Evolutionary conservation across 1,139 yeast species (phyloP), one percentile per base, ranked within the genome.

Genomic region (Pichia sp.): DNA sequence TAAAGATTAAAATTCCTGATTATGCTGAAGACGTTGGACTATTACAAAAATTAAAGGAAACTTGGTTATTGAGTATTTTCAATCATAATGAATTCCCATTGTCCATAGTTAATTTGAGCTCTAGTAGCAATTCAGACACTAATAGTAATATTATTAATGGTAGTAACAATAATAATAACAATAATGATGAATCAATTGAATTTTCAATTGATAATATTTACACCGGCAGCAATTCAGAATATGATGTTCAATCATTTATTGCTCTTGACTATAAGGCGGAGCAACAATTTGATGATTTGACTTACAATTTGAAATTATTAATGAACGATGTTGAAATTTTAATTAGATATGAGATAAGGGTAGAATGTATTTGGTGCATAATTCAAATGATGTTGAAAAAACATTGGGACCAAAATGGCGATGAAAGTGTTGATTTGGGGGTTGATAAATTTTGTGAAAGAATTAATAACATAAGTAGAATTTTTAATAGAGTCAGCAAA

Each of bases 1-100:
- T 80, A 56, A 70, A 70, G 49, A 73, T 76, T 46, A 73, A 75
- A 47, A 76, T 77, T 39, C 73, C 77, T 1, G 68, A 70, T 13
- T 30, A 51, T 1, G 45, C 44, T 22, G 39, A 46, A 3, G 54
- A 55, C 19, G 42, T 55, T 10, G 55, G 57, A 13, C 52, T 51
- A 30, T 44, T 56, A 18, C 57, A 60, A 29, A 49, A 56, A 19
- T 46, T 66, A 41, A 62, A 60, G 38, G 67, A 65, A 33, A 52
- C 57, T 6, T 67, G 70, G 73, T 65, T 54, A 48, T 58, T 60
- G 19, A 54, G 46, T 46, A 39, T 48, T 25, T 54, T 52, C 11
- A 46, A 46, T 27, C 52, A 52, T 47, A 45, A 41, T 43, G 56
- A 52, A 27, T 46, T 47, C 28, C 53, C 54, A 27, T 42, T 54